Evolutionary conservation across 2,329 filamentous ascomycete species (phyloP).

Genomic region (Colletotrichum navitas): DNA sequence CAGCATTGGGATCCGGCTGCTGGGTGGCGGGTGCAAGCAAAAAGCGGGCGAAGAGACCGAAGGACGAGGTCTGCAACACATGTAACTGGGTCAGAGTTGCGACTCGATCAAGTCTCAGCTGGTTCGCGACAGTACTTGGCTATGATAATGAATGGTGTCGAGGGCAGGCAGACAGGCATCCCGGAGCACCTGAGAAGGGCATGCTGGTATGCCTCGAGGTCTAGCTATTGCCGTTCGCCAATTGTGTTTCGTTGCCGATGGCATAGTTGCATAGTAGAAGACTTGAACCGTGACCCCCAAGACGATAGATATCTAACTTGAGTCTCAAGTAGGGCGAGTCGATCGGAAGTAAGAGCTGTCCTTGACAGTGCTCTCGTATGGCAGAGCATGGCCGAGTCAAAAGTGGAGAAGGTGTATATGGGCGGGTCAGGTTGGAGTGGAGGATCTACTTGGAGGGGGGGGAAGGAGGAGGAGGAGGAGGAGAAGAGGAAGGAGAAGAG

Average conservation of each 20-base stretch:
- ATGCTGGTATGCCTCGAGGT: neutral
- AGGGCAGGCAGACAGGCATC: neutral
- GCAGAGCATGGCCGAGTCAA: neutral
- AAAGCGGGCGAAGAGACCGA: too few relatives aligned
- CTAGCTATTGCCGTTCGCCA: neutral
- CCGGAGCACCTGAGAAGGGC: neutral
- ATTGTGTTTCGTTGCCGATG: neutral
- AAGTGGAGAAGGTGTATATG: neutral
- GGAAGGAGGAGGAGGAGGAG: neutral
- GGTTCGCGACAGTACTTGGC: neutral
- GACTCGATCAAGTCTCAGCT: neutral
- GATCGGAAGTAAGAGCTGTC: neutral
- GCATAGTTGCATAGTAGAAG: neutral
- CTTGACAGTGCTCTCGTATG: neutral
- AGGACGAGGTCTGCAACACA: too few relatives aligned
- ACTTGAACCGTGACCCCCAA: neutral
- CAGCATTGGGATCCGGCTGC: neutral
- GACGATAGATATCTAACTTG: too few relatives aligned
- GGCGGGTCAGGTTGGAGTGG: neutral
- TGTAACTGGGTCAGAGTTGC: too few relatives aligned
- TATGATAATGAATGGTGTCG: neutral
- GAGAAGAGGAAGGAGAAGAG: neutral
- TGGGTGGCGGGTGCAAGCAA: neutral
- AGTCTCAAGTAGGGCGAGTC: neutral
- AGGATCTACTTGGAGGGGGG: neutral